These are phyloP conservation scores for Imleria badia DNA, from an alignment of 768 basidiomycete species.

Conservation along the genomic window DNA sequence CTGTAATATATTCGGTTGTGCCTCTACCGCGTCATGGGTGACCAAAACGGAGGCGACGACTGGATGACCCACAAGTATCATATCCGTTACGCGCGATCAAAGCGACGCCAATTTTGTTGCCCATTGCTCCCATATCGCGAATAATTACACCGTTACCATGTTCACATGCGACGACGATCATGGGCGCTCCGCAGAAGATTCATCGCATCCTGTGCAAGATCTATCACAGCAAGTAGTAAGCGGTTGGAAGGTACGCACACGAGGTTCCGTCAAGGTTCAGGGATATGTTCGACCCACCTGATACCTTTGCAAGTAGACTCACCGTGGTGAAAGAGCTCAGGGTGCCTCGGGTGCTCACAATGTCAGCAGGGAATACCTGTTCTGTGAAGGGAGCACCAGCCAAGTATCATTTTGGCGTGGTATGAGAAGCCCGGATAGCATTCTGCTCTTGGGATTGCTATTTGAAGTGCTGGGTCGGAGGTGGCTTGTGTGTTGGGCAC, in stretches of 20 bases:
- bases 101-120: neutral
- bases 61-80: neutral
- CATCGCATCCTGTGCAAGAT: neutral
- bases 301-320: too few relatives aligned
- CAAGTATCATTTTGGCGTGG: neutral
- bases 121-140: neutral
- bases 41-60: neutral
- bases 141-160: neutral
- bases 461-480: neutral
- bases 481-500: neutral
- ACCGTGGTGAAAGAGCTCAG: neutral
- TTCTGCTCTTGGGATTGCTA: neutral
- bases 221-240: neutral
- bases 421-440: too few relatives aligned
- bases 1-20: constrained; percentile 5
- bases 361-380: neutral
- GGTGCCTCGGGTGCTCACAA: too few relatives aligned
- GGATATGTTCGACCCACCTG: constrained; percentile 3
- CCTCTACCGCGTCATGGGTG: neutral
- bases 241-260: neutral
- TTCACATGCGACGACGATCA: constrained; percentile 3
- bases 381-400: neutral
- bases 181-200: constrained; percentile 2
- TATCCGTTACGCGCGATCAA: neutral
- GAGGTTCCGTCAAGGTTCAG: constrained; percentile 11